phyloP scores from a whole-genome alignment of 1,284 basidiomycete genomes.

The Ustilago loliicola region DNA sequence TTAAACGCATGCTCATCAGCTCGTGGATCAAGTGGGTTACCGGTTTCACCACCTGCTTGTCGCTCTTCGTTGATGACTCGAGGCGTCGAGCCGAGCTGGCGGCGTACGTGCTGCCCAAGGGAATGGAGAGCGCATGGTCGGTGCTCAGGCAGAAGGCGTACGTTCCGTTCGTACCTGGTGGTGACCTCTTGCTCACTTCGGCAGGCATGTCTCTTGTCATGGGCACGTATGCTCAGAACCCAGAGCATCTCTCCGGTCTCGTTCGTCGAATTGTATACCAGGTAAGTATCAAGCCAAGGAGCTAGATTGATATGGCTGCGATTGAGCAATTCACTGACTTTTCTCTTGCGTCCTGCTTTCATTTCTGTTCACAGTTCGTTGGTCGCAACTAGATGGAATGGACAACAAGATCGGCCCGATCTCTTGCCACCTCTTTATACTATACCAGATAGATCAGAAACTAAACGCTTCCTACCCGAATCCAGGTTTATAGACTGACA shows the following conservation, averaged over 20 bases:
- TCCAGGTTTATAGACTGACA: neutral
- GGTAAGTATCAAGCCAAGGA: slow-evolving; percentile 22
- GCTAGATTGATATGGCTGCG: too few relatives aligned
- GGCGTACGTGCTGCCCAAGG: slow-evolving; percentile 95
- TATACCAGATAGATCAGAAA: neutral
- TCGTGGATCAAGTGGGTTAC: slow-evolving; percentile 78
- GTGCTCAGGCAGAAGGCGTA: slow-evolving; percentile 81
- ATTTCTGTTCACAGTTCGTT: slow-evolving; percentile 36
- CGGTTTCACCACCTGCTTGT: slow-evolving; percentile 82
- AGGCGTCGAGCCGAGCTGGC: slow-evolving; percentile 85
- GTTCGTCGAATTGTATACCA: slow-evolving; percentile 90
- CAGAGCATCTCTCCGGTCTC: slow-evolving; percentile 86
- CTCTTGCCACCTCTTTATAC: neutral
- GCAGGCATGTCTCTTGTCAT: slow-evolving; percentile 91
- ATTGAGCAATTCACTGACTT: neutral
- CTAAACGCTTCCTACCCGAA: neutral
- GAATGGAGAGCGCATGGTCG: slow-evolving; percentile 78
- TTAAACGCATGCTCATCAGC: slow-evolving; percentile 77
- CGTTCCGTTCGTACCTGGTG: slow-evolving; percentile 79
- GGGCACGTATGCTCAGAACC: slow-evolving; percentile 85
- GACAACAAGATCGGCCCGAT: neutral
- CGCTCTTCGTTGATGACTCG: slow-evolving; percentile 88
- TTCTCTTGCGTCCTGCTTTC: neutral
- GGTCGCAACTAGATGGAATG: slow-evolving; percentile 53
- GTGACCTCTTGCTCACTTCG: slow-evolving; percentile 77